phyloP scores from a whole-genome alignment of 2,329 filamentous ascomycete species.

The Botrytis paeoniae region DNA sequence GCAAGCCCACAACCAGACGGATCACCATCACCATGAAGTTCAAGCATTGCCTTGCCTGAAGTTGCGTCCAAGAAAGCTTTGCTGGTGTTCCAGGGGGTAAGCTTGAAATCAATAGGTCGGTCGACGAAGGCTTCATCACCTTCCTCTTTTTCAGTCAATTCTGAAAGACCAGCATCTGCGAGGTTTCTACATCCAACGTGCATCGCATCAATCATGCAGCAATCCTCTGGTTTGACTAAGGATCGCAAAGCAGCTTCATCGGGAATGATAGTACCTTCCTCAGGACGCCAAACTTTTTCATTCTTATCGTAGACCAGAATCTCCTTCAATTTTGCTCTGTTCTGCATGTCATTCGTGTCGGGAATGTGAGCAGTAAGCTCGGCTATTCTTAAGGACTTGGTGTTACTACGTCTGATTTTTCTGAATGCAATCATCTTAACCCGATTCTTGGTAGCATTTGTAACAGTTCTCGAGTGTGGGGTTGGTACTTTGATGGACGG shows the following conservation, averaged over 20 bases:
- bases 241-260: constrained; percentile 77
- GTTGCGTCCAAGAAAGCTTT: constrained; percentile 96
- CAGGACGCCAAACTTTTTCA: constrained; percentile 77
- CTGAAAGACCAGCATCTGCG: constrained; percentile 83
- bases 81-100: constrained; percentile 94
- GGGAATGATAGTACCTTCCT: constrained; percentile 68
- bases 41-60: constrained; percentile 93
- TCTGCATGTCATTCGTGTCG: constrained; percentile 91
- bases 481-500: constrained; percentile 90
- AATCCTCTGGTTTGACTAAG: constrained; percentile 93
- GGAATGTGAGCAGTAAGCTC: constrained; percentile 90
- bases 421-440: constrained; percentile 95
- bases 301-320: constrained; percentile 91
- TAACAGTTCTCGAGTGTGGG: constrained; percentile 90
- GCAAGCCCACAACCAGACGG: constrained; percentile 90
- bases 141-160: constrained; percentile 59
- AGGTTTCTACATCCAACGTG: constrained; percentile 90
- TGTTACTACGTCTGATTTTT: constrained; percentile 73
- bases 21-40: constrained; percentile 90
- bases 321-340: constrained; percentile 94
- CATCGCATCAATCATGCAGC: constrained; percentile 94
- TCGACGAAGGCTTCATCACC: constrained; percentile 43
- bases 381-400: constrained; percentile 67
- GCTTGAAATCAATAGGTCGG: constrained; percentile 78
- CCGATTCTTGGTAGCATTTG: constrained; percentile 92